These are phyloP conservation scores for Eucalyptus virginea DNA, from an alignment of 345 rosid genomes.

Conservation along the genomic window DNA sequence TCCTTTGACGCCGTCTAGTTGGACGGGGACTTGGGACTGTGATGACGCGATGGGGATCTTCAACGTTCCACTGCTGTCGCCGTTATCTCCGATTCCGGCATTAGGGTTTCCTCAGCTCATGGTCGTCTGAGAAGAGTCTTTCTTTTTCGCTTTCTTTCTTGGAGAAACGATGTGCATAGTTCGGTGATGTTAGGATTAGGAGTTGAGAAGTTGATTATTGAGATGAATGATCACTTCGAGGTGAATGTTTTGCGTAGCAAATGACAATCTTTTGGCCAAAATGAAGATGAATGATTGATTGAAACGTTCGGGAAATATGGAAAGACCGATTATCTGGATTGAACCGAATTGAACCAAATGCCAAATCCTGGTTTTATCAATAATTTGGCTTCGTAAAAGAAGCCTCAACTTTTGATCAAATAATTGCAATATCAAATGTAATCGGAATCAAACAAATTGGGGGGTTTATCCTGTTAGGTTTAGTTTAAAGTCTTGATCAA, in stretches of 20 bases:
- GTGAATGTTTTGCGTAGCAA: not conserved
- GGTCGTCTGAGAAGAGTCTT: not conserved
- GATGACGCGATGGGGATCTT: conserved; percentile 33
- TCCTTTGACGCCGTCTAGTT: conserved; percentile 31
- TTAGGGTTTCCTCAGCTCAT: conserved; percentile 9
- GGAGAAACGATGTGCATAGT: not conserved
- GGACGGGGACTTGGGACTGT: conserved; percentile 2
- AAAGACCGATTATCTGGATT: not conserved
- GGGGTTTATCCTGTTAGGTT: not conserved
- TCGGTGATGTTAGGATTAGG: not conserved
- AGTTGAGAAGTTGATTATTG: not conserved
- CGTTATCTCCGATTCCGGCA: conserved; percentile 37
- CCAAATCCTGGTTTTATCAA: not conserved
- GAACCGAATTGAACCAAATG: not conserved
- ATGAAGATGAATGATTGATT: not conserved
- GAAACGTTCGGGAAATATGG: not conserved
- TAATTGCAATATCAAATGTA: not conserved
- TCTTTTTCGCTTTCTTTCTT: not conserved
- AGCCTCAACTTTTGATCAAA: not conserved
- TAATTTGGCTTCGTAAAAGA: not conserved
- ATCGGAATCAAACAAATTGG: not conserved
- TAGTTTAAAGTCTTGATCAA: not conserved
- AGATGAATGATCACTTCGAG: not conserved
- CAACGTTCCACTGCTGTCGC: conserved; percentile 35
- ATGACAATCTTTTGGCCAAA: not conserved